Percentiles rank a stretch among this genome's conserved stretches.
These are phyloP conservation scores for Aspergillus wentii DNA, from an alignment of 495 filamentous ascomycete genomes.

Conservation along the genomic window DNA sequence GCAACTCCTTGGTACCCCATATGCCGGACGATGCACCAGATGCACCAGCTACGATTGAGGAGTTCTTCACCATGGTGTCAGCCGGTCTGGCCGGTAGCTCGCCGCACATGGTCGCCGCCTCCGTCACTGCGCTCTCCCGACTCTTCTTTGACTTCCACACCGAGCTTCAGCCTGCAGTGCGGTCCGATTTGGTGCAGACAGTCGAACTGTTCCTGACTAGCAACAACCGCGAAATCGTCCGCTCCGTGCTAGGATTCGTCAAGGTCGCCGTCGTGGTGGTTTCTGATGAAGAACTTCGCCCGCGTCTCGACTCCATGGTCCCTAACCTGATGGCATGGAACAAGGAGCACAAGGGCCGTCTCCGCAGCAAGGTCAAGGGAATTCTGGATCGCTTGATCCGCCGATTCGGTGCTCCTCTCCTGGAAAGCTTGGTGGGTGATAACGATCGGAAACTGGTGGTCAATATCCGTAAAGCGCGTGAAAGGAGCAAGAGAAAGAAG, in stretches of 20 bases:
- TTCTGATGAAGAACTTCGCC: constrained; percentile 66
- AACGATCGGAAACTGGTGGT: constrained; percentile 82
- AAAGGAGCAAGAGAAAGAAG: constrained; percentile 81
- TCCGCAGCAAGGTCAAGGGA: constrained; percentile 94
- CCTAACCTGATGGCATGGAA: constrained; percentile 93
- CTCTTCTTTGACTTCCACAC: constrained; percentile 83
- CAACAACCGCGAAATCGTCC: constrained; percentile 93
- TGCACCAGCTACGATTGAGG: constrained; percentile 74
- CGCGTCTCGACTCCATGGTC: constrained; percentile 67
- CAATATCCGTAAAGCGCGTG: constrained; percentile 90
- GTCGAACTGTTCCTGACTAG: constrained; percentile 92
- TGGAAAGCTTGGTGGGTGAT: constrained; percentile 70
- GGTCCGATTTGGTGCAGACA: constrained; percentile 80
- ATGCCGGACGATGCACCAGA: constrained; percentile 77
- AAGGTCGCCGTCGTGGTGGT: constrained; percentile 91
- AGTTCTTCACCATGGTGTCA: constrained; percentile 97
- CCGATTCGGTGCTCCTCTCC: constrained; percentile 73
- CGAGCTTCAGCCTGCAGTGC: constrained; percentile 50
- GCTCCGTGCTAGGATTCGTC: constrained; percentile 87
- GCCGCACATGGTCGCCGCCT: constrained; percentile 93
- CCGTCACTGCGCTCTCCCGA: constrained; percentile 85
- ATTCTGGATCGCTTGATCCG: constrained; percentile 91
- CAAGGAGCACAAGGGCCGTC: constrained; percentile 94
- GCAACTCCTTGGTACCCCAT: constrained; percentile 77
- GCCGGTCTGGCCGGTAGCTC: constrained; percentile 87